A percentile compares a stretch with the other conserved stretches of the same genome.
phyloP scores from a whole-genome alignment of 2,329 filamentous ascomycete species.

The Purpureocillium lavendulum region DNA sequence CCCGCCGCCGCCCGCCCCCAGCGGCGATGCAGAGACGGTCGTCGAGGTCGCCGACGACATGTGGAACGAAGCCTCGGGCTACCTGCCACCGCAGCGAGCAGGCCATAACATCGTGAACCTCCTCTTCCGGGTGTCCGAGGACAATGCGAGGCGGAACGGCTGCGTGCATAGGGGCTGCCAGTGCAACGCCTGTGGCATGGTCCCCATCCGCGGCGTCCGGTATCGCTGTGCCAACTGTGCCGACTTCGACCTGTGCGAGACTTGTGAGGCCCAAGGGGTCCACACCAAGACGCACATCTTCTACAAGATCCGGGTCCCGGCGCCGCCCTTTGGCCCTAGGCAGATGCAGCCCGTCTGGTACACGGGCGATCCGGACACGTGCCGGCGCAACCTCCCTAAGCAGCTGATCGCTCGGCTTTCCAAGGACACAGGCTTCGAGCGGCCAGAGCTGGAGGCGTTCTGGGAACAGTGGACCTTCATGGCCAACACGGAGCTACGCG shows the following conservation, averaged over 20 bases:
- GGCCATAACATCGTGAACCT: conserved; percentile 79
- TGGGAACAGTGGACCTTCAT: conserved; percentile 98
- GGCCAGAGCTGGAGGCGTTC: conserved; percentile 80
- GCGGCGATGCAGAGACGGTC: conserved; percentile 28
- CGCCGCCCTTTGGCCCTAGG: conserved; percentile 72
- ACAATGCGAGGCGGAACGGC: conserved; percentile 78
- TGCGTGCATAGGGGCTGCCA: conserved; percentile 89
- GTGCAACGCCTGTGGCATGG: conserved; percentile 81
- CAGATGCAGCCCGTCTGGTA: conserved; percentile 82
- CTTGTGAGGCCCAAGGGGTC: conserved; percentile 70
- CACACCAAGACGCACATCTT: conserved; percentile 92
- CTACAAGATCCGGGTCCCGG: conserved; percentile 88
- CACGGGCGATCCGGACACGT: conserved; percentile 72
- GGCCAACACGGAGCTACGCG: conserved; percentile 74
- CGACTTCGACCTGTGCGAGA: conserved; percentile 92
- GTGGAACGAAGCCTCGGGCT: conserved; percentile 37
- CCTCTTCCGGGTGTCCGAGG: conserved; percentile 87
- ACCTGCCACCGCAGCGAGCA: conserved; percentile 36
- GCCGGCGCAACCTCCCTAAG: conserved; percentile 58
- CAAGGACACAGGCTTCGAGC: conserved; percentile 69
- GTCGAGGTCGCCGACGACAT: conserved; percentile 36
- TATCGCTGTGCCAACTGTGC: conserved; percentile 94
- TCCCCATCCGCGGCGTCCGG: conserved; percentile 83
- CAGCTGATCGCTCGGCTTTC: conserved; percentile 60
- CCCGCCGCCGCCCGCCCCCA: conserved; percentile 7